phyloP scores from a whole-genome alignment of 1,284 basidiomycete genomes.

The Cutaneotrichosporon sp. region DNA sequence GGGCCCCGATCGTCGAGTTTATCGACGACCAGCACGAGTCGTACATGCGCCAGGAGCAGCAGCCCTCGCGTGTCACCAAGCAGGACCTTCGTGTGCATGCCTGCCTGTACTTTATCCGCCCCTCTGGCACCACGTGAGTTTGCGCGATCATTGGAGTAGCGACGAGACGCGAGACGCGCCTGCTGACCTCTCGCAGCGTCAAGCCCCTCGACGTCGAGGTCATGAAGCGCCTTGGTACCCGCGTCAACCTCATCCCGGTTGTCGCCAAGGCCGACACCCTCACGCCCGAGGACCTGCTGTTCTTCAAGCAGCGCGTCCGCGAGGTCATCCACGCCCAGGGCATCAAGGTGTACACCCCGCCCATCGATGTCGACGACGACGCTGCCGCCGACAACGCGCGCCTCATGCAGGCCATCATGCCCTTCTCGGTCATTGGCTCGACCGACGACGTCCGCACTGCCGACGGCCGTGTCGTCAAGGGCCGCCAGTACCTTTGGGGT shows the following conservation, averaged over 20 bases:
- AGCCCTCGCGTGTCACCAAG: conserved; percentile 89
- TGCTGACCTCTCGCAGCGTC: conserved; percentile 58
- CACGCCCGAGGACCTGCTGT: conserved; percentile 83
- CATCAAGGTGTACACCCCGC: conserved; percentile 92
- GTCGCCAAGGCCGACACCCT: conserved; percentile 95
- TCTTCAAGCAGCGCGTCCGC: conserved; percentile 92
- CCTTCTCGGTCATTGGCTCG: conserved; percentile 97
- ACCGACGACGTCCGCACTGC: conserved; percentile 88
- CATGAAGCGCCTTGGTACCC: conserved; percentile 94
- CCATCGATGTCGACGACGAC: conserved; percentile 88
- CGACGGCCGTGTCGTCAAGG: conserved; percentile 92
- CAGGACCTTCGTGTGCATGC: conserved; percentile 94
- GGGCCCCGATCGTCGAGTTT: conserved; percentile 97
- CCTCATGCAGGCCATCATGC: conserved; percentile 80
- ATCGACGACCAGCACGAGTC: conserved; percentile 99
- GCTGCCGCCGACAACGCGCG: conserved; percentile 83
- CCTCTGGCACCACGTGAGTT: conserved; percentile 90
- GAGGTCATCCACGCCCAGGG: conserved; percentile 87
- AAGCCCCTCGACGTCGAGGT: conserved; percentile 99
- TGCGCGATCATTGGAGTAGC: no score
- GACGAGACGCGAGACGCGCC: background rate
- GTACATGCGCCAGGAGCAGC: conserved; percentile 99
- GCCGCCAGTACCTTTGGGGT: conserved; percentile 99
- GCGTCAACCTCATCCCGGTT: conserved; percentile 97
- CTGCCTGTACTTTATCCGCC: conserved; percentile 95